Conservation (phyloP, 306 rosid species). For the Prinsepia uniflora region DNA sequence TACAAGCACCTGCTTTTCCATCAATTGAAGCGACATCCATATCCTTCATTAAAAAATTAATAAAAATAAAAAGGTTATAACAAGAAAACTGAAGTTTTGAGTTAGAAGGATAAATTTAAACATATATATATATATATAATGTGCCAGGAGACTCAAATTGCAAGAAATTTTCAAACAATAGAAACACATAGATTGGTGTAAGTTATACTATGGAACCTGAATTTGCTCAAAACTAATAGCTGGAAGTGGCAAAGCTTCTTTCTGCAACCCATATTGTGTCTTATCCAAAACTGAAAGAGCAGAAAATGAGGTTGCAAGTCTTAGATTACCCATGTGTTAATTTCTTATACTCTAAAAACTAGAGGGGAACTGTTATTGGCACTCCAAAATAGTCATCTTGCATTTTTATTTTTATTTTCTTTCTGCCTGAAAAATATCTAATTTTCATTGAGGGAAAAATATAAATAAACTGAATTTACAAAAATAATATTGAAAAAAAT, state of each 20-base stretch:
- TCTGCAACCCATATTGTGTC: constrained; percentile 36
- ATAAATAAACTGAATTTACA: not conserved
- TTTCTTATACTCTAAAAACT: constrained; percentile 16
- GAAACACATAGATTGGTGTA: no score
- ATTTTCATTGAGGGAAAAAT: not conserved
- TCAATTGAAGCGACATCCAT: constrained; percentile 37
- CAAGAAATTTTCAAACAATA: not conserved
- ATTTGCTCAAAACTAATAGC: constrained; percentile 40
- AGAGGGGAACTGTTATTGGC: not conserved
- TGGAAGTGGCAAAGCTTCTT: constrained; percentile 37
- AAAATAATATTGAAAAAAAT: not conserved
- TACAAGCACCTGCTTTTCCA: constrained; percentile 35
- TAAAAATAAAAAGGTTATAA: constrained; percentile 12
- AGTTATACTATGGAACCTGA: constrained; percentile 42
- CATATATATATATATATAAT: not conserved
- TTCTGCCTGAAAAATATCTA: not conserved
- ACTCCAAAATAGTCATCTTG: not conserved
- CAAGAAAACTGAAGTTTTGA: not conserved
- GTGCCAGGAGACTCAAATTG: not conserved
- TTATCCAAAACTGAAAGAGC: constrained; percentile 46
- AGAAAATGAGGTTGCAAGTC: constrained; percentile 26
- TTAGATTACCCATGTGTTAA: constrained; percentile 22
- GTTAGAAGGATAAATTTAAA: constrained; percentile 3
- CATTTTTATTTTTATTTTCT: not conserved
- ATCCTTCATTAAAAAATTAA: constrained; percentile 32